Evolutionary conservation across 148 eudicot genomes (phyloP), one percentile per base, ranked within the genome.

Genomic region (Rhododendron henanense): DNA sequence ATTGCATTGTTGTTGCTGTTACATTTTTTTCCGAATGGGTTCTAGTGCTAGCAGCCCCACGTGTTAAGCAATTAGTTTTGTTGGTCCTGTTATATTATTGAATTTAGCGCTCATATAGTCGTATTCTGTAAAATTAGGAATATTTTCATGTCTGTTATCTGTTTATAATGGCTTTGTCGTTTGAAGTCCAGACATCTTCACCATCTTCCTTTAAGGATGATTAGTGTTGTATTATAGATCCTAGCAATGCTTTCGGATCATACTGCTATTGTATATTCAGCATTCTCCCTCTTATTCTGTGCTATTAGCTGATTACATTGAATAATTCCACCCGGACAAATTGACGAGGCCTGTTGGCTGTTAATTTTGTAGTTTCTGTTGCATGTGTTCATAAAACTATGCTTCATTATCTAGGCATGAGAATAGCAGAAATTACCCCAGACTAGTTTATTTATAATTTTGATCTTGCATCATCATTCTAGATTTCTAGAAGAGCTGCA

Each of bases 401-500:
- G 78, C 41, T 16, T 15, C 44, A 1, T 31, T 25, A 28, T 74
- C 18, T 69, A 1, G 14, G 19, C 78, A 5, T 6, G 21, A 25
- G 78, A 71, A 73, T 14, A 13, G 8, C 15, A 33, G 21, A 33
- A 69, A 33, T 10, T 13, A 13, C 44, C 9, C 41, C 0, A 31
- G 18, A 19, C 21, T 44, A 41, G 14, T 44, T 78, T 45, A 44
- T 45, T 44, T 76, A 16, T 39, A 9, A 16, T 35, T 16, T 39
- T 76, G 50, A 37, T 37, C 73, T 11, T 71, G 84, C 39, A 41
- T 55, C 57, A 6, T 83, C 81, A 61, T 57, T 45, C 39, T 39
- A 78, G 39, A 63, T 81, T 57, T 45, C 39, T 39, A 78, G 69
- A 51, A 84, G 35, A 15, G 79, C 83, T 45, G 84, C 71, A 41